Conservation (phyloP, 345 rosid species). For the Sisymbrium altissimum region DNA sequence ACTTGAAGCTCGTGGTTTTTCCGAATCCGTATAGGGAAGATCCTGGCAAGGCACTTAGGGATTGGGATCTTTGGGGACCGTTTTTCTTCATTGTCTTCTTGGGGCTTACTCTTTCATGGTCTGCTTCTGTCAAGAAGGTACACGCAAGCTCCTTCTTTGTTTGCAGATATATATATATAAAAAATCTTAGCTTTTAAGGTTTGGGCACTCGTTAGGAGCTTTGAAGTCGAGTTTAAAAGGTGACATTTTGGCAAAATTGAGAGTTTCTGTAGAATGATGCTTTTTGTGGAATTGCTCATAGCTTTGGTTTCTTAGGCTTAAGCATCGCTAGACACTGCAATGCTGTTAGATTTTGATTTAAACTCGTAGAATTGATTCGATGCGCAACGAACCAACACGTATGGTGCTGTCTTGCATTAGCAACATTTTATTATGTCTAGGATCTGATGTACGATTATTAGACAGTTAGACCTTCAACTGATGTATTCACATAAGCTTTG, state of each 20-base stretch:
- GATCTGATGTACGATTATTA: neutral
- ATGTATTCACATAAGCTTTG: neutral
- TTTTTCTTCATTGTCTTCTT: slow-evolving; percentile 91
- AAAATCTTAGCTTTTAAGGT: neutral
- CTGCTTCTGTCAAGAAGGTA: slow-evolving; percentile 40
- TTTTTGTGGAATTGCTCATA: neutral
- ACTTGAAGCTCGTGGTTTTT: slow-evolving; percentile 92
- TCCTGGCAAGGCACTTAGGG: slow-evolving; percentile 95
- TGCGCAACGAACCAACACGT: neutral
- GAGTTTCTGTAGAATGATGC: neutral
- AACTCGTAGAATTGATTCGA: neutral
- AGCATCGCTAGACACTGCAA: neutral
- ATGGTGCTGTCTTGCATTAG: neutral
- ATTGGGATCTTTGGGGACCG: slow-evolving; percentile 99
- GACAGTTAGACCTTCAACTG: neutral
- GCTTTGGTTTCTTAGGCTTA: neutral
- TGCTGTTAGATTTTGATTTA: neutral
- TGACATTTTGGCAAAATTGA: neutral
- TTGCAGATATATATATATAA: too few species aligned
- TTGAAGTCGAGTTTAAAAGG: neutral
- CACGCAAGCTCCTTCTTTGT: neutral
- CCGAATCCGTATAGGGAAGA: slow-evolving; percentile 91
- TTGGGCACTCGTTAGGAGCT: neutral
- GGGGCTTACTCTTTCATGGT: slow-evolving; percentile 79
- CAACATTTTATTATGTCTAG: neutral